These are phyloP conservation scores for Sphagnurus paluster DNA, from an alignment of 1,284 basidiomycete genomes.

Conservation along the genomic window DNA sequence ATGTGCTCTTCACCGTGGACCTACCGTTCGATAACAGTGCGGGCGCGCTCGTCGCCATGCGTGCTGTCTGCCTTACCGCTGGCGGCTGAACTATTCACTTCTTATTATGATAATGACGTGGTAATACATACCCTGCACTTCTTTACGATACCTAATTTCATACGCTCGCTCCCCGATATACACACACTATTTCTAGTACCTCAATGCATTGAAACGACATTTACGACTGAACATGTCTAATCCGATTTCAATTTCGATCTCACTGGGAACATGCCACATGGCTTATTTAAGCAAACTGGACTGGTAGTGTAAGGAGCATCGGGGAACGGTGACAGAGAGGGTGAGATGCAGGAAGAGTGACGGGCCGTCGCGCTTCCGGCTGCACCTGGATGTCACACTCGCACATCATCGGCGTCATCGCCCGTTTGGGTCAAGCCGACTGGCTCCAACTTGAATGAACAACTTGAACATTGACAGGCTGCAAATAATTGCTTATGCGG, in stretches of 20 bases:
- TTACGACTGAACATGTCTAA: conserved; percentile 10
- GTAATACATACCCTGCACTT: conserved; percentile 10
- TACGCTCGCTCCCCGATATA: conserved; percentile 1
- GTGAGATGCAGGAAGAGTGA: no score
- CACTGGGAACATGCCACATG: no score
- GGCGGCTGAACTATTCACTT: conserved; percentile 42
- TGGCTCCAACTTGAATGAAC: no score
- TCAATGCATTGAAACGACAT: conserved; percentile 1
- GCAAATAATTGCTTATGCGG: no score
- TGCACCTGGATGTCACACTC: no score
- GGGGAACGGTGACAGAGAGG: no score
- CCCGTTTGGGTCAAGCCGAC: no score
- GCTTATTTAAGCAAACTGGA: no score
- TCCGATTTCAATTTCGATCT: conserved; percentile 12
- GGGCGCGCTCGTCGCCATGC: conserved; percentile 69
- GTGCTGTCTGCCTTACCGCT: conserved; percentile 82
- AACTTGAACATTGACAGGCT: no score
- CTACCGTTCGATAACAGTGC: conserved; percentile 72
- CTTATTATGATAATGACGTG: not conserved
- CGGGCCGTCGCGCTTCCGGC: no score
- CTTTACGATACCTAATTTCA: conserved; percentile 14
- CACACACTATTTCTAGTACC: conserved; percentile 5
- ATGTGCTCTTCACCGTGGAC: conserved; percentile 86
- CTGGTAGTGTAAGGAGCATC: no score
- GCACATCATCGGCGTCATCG: no score